Evolutionary conservation across 177 flowering plant species (phyloP).

Genomic region (Telopea speciosissima): DNA sequence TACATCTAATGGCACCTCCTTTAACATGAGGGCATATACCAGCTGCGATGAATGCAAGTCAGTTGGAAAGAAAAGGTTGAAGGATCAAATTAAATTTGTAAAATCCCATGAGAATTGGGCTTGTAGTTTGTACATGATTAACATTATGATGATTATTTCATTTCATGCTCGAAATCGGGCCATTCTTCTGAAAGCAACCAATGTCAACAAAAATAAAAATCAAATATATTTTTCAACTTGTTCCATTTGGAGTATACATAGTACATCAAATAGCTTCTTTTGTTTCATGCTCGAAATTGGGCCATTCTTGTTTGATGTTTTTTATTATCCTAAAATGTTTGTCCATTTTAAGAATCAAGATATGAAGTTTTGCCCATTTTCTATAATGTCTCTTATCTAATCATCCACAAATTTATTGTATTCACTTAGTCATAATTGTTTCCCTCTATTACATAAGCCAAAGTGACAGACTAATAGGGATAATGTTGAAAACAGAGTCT

Average conservation of each 20-base stretch:
- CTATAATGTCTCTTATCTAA: no score
- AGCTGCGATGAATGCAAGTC: not conserved
- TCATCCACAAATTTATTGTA: no score
- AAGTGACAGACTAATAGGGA: no score
- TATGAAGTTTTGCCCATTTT: no score
- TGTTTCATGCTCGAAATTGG: no score
- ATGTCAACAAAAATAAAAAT: not conserved
- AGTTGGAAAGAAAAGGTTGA: not conserved
- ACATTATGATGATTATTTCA: slow-evolving; percentile 16
- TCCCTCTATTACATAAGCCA: no score
- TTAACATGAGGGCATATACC: slow-evolving; percentile 4
- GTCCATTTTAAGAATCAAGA: no score
- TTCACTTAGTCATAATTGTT: no score
- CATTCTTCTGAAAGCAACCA: slow-evolving; percentile 14
- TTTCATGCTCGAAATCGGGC: slow-evolving; percentile 16
- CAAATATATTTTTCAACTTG: not conserved
- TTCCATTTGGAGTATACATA: not conserved
- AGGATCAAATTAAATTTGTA: slow-evolving; percentile 1
- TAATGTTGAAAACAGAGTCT: no score
- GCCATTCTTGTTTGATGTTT: no score
- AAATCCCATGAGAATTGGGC: slow-evolving; percentile 5
- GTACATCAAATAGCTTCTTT: not conserved
- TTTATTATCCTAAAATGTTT: no score
- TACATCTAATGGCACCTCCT: slow-evolving; percentile 6
- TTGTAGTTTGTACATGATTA: slow-evolving; percentile 17